phyloP scores from a whole-genome alignment of 108 stramenopile genomes.

The Bacterosira constricta region DNA sequence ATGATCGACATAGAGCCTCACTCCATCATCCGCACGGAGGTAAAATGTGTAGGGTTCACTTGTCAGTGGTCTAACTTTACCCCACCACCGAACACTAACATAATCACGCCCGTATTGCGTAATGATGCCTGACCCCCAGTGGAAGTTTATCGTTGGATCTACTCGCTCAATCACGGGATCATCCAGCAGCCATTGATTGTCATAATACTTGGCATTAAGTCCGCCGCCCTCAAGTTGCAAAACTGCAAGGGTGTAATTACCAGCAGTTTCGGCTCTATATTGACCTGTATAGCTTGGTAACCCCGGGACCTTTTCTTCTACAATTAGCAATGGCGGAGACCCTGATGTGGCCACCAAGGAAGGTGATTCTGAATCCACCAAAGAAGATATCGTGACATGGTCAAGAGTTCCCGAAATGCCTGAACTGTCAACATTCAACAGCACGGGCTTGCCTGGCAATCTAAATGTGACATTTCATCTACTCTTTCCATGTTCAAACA shows the following conservation, averaged over 20 bases:
- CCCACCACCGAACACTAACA: slow-evolving; percentile 78
- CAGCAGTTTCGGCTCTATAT: slow-evolving; percentile 60
- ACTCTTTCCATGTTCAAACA: slow-evolving; percentile 46
- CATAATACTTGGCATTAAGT: slow-evolving; percentile 73
- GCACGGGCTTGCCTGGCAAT: slow-evolving; percentile 51
- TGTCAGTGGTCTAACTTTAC: slow-evolving; percentile 64
- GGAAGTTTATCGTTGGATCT: slow-evolving; percentile 64
- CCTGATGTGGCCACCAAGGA: slow-evolving; percentile 46
- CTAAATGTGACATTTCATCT: slow-evolving; percentile 81
- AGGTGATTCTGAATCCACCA: slow-evolving; percentile 21
- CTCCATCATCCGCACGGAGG: slow-evolving; percentile 72
- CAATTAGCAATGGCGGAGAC: slow-evolving; percentile 38
- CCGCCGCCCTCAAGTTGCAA: slow-evolving; percentile 74
- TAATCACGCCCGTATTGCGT: slow-evolving; percentile 82
- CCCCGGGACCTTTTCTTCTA: slow-evolving; percentile 75
- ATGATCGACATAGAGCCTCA: slow-evolving; percentile 78
- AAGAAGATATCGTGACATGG: slow-evolving; percentile 4
- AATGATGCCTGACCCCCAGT: slow-evolving; percentile 72
- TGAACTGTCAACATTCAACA: slow-evolving; percentile 31
- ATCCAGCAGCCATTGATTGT: slow-evolving; percentile 84
- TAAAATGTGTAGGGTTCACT: slow-evolving; percentile 78
- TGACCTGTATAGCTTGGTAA: slow-evolving; percentile 73
- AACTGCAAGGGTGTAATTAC: slow-evolving; percentile 67
- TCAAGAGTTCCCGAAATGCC: slow-evolving; percentile 65
- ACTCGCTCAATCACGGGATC: slow-evolving; percentile 64